phyloP scores from a whole-genome alignment of 2,329 filamentous ascomycete genomes.

The Arthrobotrys pseudoclavata region DNA sequence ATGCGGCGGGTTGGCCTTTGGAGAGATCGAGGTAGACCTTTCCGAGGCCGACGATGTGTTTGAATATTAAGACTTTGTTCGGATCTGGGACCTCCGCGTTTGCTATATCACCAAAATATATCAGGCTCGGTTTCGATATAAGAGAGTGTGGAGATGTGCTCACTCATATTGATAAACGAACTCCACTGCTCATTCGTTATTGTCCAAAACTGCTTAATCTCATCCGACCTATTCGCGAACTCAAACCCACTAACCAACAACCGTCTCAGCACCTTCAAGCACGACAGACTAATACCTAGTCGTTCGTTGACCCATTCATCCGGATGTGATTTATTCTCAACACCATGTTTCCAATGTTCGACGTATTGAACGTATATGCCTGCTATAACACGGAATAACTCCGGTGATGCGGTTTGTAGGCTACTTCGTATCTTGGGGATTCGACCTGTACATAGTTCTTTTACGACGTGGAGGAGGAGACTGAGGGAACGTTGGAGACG shows the following conservation, averaged over 20 bases:
- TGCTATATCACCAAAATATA: conserved; percentile 6
- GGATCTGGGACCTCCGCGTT: conserved; percentile 31
- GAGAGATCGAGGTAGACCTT: conserved; percentile 94
- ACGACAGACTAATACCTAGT: conserved; percentile 73
- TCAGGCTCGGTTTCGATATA: neutral
- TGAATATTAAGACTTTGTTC: conserved; percentile 73
- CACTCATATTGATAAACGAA: conserved; percentile 75
- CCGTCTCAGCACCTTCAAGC: conserved; percentile 83
- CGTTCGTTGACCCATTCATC: conserved; percentile 77
- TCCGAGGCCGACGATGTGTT: conserved; percentile 88
- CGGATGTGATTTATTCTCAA: conserved; percentile 72
- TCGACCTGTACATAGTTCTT: conserved; percentile 86
- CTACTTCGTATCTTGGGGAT: conserved; percentile 80
- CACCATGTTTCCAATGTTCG: conserved; percentile 75
- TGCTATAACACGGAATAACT: conserved; percentile 83
- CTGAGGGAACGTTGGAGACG: conserved; percentile 80
- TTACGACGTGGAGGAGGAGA: conserved; percentile 86
- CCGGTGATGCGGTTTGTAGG: conserved; percentile 82
- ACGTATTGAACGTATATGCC: conserved; percentile 83
- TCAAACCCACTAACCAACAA: conserved; percentile 86
- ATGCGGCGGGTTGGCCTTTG: conserved; percentile 81
- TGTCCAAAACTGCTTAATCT: conserved; percentile 84
- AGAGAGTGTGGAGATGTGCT: neutral
- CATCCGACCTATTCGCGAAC: conserved; percentile 81
- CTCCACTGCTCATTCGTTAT: conserved; percentile 82